Conservation (phyloP, 495 filamentous ascomycete species). For the Podospora tetraspora region DNA sequence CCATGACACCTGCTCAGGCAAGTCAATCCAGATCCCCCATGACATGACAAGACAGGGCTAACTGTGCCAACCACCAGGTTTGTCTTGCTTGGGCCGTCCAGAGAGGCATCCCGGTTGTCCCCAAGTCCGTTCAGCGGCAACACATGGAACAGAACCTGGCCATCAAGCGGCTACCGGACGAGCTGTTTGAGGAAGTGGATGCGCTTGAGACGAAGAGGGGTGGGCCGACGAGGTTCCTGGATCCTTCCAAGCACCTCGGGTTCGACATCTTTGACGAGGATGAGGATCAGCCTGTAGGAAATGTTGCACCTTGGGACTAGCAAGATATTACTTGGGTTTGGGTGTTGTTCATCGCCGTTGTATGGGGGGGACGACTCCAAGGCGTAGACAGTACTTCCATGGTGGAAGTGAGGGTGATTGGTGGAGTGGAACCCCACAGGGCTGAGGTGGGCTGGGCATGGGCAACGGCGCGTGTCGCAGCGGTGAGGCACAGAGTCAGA, state of each 20-base stretch:
- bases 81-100: conserved; percentile 36
- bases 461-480: neutral
- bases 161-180: conserved; percentile 22
- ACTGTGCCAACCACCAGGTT: conserved; percentile 24
- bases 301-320: conserved; percentile 31
- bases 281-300: conserved; percentile 27
- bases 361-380: too few species aligned
- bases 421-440: too few species aligned
- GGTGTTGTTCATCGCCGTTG: neutral
- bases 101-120: conserved; percentile 29
- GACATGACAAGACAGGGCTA: neutral
- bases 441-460: neutral
- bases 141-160: conserved; percentile 44
- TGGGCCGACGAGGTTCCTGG: conserved; percentile 26
- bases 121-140: conserved; percentile 54
- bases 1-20: conserved; percentile 29
- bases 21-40: neutral
- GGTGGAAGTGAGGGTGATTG: too few species aligned
- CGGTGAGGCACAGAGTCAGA: too few species aligned
- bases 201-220: conserved; percentile 9
- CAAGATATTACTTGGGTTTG: too few species aligned
- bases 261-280: conserved; percentile 37
- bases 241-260: conserved; percentile 27
- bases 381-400: too few species aligned
- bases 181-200: conserved; percentile 19